phyloP scores from a whole-genome alignment of 129 eudicot genomes.

The Arctium lappa region DNA sequence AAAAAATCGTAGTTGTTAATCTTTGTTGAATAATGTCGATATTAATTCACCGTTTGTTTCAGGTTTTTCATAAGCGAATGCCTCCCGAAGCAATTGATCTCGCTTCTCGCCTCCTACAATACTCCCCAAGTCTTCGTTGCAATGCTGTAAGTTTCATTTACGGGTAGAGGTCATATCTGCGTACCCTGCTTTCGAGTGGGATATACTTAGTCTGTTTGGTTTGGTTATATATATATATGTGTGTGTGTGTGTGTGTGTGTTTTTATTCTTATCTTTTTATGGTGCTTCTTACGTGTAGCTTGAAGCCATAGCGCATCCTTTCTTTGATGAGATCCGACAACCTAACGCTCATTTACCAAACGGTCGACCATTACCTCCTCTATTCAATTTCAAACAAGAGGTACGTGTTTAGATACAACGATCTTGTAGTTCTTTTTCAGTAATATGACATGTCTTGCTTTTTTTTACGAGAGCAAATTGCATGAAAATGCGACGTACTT shows the following conservation, averaged over 20 bases:
- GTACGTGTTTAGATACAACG: constrained; percentile 19
- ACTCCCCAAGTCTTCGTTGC: constrained; percentile 97
- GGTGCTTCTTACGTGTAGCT: constrained; percentile 43
- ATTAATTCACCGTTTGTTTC: constrained; percentile 10
- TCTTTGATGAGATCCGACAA: constrained; percentile 90
- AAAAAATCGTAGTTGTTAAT: neutral
- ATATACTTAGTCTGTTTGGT: neutral
- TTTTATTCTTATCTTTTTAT: neutral
- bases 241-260: neutral
- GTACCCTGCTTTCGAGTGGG: neutral
- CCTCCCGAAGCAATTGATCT: constrained; percentile 99
- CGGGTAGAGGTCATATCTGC: neutral
- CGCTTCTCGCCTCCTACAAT: constrained; percentile 85
- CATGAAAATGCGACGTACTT: neutral
- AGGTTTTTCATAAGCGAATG: constrained; percentile 94
- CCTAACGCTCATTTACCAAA: constrained; percentile 85
- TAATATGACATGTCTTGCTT: no score
- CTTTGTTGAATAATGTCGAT: neutral
- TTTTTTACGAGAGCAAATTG: neutral
- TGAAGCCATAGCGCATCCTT: constrained; percentile 93
- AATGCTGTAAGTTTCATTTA: constrained; percentile 68
- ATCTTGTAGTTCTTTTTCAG: no score
- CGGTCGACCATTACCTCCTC: constrained; percentile 89
- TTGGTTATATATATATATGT: neutral
- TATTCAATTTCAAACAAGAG: constrained; percentile 93